Evolutionary conservation across 2,329 filamentous ascomycete genomes (phyloP), one percentile per base, ranked within the genome.

Genomic region (Shiraia sp.): DNA sequence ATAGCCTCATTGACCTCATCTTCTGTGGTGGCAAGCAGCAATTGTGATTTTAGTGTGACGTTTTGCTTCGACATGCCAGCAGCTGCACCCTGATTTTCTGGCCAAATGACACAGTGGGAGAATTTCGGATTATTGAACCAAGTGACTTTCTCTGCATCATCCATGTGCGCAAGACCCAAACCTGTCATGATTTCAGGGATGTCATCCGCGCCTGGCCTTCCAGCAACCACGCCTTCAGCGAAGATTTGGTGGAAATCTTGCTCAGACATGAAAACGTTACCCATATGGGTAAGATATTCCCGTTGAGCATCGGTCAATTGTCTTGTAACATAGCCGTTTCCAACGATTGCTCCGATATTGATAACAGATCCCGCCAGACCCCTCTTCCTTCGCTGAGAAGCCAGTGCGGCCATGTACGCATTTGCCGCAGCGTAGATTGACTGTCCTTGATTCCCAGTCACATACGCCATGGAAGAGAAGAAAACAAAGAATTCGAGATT

Each of bases 381-480:
- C 3, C 70, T 63, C 1, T 47, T 49, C 0, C 69, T 45, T 3
- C 77, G 57, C 12, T 72, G 59, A 0, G 47, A 32, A 0, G 66
- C 71, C 0, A 80, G 51, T 1, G 50, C 50, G 6, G 49, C 51
- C 66, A 79, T 71, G 58, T 68, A 80, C 3, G 48, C 46, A 32
- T 63, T 64, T 0, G 57, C 56, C 0, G 53, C 52, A 4, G 31
- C 30, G 36, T 65, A 65, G 10, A 33, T 44, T 5, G 49, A 25
- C 31, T 64, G 60, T 1, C 59, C 56, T 0, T 12, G 6, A 13
- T 53, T 53, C 2, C 56, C 55, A 0, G 33, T 12, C 1, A 57
- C 25, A 4, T 19, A 16, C 2, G 52, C 28, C 1, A 53, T 15
- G 0, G 60, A 65, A 0, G 60, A 61, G 30, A 59, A 41, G 10